Conservation (phyloP, 257 asterid species). For the Solanum boliviense region DNA sequence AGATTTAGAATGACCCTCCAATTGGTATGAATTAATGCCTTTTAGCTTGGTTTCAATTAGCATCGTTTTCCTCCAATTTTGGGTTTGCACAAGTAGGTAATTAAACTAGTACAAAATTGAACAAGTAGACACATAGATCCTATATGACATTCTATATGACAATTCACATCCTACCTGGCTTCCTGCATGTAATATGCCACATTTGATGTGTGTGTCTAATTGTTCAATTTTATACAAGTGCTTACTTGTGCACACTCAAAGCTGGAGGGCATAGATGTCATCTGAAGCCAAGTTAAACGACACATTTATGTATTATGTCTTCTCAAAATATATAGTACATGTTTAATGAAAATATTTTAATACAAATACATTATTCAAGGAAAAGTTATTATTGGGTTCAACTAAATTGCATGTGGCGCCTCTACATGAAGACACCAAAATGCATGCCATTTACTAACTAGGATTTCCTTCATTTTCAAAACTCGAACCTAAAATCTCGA, state of each 20-base stretch:
- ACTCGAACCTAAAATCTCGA: rapidly evolving
- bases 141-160: not conserved
- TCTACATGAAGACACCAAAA: not conserved
- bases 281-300: not conserved
- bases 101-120: not conserved
- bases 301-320: not conserved
- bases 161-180: not conserved
- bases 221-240: no score
- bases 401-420: not conserved
- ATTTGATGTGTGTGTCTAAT: not conserved
- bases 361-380: not conserved
- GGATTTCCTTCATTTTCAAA: not conserved
- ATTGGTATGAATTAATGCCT: not conserved
- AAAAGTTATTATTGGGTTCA: not conserved
- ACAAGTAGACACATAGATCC: not conserved
- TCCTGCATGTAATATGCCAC: not conserved
- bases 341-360: not conserved
- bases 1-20: not conserved
- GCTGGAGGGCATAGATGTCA: not conserved
- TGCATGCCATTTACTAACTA: no score
- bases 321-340: not conserved
- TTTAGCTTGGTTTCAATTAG: not conserved
- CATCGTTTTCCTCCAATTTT: not conserved
- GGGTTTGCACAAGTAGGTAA: not conserved
- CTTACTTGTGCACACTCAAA: not conserved